Conservation (phyloP, 352 stramenopile species). For the Phytopythium montanum region DNA sequence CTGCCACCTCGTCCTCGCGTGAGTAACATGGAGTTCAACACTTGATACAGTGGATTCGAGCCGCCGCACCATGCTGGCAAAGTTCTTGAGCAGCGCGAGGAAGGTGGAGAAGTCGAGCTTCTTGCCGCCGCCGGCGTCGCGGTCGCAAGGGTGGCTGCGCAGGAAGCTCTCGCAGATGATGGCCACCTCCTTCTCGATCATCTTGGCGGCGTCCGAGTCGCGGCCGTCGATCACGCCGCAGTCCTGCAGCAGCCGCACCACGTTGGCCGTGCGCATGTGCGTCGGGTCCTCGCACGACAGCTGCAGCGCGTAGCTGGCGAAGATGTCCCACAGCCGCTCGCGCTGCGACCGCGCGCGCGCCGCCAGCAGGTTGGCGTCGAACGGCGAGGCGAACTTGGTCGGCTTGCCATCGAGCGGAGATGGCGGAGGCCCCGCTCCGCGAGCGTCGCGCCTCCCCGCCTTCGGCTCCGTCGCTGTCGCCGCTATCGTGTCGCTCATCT, state of each 20-base stretch:
- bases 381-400: constrained; percentile 45
- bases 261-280: constrained; percentile 56
- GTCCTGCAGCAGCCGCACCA: constrained; percentile 76
- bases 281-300: constrained; percentile 78
- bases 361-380: constrained; percentile 52
- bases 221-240: constrained; percentile 62
- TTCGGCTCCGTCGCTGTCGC: not conserved
- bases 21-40: not conserved
- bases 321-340: constrained; percentile 79
- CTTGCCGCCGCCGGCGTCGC: constrained; percentile 47
- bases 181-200: constrained; percentile 67
- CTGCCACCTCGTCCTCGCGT: constrained; percentile 15
- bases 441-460: not conserved
- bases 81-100: constrained; percentile 57
- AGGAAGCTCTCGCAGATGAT: constrained; percentile 77
- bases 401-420: not conserved
- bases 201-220: constrained; percentile 48
- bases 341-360: constrained; percentile 56
- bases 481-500: not conserved
- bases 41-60: not conserved
- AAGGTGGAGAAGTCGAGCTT: constrained; percentile 74
- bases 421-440: not conserved
- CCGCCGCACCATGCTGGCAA: constrained; percentile 55
- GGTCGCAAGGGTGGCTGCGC: constrained; percentile 50
- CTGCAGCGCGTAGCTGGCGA: constrained; percentile 67